Base-by-base conservation (phyloP, 2,329 filamentous ascomycete genomes). In the Hypoxylon sp. region DNA sequence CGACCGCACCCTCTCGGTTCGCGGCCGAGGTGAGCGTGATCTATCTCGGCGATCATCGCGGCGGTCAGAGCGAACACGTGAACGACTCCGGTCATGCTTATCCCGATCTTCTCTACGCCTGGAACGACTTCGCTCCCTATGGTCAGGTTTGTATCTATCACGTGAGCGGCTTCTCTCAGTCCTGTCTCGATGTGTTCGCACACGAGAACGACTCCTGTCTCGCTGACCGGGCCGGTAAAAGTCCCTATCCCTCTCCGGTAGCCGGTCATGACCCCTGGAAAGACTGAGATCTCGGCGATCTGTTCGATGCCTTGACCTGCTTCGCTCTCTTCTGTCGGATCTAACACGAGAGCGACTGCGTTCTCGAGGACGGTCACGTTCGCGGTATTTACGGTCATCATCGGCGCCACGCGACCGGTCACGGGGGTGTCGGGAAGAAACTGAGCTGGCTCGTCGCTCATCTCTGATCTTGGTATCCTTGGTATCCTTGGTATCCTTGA, bases 231-330 rank as follows among this genome's bases (percentile, higher is more conserved):
- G 75, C 4, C 75, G 67, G 55, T 77, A 77, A 7, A 74, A 72
- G 63, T 77, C 74, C 50, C 73, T 75, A 30, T 76, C 73, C 38
- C 70, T 72, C 11, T 74, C 73, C 38, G 67, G 66, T 18, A 70
- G 67, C 18, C 80, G 74, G 32, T 74, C 71, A 7, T 74, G 74
- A 16, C 79, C 76, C 74, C 44, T 77, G 50, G 81, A 81, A 22
- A 80, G 78, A 46, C 78, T 81, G 28, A 77, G 77, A 3, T 75
- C 73, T 52, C 69, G 71, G 18, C 72, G 71, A 46, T 69, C 68
- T 40, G 69, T 45, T 36, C 73, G 70, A 53, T 71, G 70, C 24
- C 61, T 65, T 28, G 75, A 77, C 55, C 52, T 72, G 51, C 72
- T 75, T 11, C 71, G 65, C 20, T 74, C 73, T 46, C 68, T 74